Evolutionary conservation across 768 basidiomycete species (phyloP).

Genomic region (Neoboletus brunneissimus): DNA sequence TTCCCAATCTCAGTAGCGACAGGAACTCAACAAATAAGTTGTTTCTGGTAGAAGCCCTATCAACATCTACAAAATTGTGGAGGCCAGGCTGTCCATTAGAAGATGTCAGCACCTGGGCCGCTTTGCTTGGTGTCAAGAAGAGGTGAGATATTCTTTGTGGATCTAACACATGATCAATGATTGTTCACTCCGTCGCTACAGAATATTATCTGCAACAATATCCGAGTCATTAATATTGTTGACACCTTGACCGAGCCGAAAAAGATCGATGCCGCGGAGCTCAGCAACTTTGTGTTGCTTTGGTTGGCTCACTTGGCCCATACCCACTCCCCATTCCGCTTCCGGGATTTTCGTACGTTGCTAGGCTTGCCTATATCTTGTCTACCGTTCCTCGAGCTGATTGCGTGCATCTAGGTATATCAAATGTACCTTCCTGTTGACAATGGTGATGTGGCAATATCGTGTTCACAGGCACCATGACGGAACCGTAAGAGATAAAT

Average conservation of each 20-base stretch:
- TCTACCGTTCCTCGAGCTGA: neutral
- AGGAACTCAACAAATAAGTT: too few relatives aligned
- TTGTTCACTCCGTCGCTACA: neutral
- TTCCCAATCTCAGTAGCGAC: too few relatives aligned
- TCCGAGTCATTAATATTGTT: too few relatives aligned
- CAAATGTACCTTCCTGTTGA: neutral
- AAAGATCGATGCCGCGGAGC: neutral
- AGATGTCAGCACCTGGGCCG: neutral
- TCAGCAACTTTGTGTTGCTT: neutral
- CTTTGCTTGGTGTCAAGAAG: neutral
- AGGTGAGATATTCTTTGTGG: neutral
- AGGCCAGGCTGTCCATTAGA: neutral
- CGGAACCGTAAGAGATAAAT: neutral
- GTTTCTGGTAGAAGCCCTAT: too few relatives aligned
- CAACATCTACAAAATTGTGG: neutral
- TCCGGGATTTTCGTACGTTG: neutral
- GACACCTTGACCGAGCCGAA: constrained; percentile 7
- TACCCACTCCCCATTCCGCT: neutral
- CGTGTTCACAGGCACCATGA: neutral
- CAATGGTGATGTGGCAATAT: neutral
- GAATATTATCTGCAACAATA: neutral
- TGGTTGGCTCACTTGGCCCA: neutral
- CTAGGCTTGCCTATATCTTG: neutral
- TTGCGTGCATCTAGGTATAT: neutral
- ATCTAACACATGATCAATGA: neutral